Evolutionary conservation across 345 rosid genomes (phyloP).

Genomic region (Salix koriyanagi): DNA sequence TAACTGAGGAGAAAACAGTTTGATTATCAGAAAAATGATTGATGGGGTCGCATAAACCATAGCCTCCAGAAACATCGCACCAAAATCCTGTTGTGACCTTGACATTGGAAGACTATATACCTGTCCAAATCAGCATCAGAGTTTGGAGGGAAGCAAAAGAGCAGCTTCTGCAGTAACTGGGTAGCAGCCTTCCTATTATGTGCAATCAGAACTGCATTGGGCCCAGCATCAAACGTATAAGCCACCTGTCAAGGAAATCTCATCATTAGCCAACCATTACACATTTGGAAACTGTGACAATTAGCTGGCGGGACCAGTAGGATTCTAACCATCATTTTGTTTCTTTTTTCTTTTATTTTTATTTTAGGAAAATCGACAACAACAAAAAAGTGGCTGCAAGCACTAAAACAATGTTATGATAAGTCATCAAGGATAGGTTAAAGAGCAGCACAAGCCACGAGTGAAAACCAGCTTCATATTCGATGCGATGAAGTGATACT

Average conservation of each 20-base stretch:
- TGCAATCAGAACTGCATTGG: conserved; percentile 82
- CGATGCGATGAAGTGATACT: not conserved
- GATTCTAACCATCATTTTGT: not conserved
- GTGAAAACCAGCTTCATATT: not conserved
- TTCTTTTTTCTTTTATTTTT: not conserved
- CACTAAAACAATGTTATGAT: not conserved
- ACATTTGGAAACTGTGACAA: not conserved
- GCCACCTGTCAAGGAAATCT: conserved; percentile 60
- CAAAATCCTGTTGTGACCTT: not conserved
- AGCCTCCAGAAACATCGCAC: not conserved
- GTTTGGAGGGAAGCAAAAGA: conserved; percentile 77
- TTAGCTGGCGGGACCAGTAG: not conserved
- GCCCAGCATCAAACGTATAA: conserved; percentile 96
- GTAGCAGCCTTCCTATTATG: conserved; percentile 57
- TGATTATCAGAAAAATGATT: conserved; percentile 1
- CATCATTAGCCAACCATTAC: conserved; percentile 8
- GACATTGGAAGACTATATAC: conserved; percentile 26
- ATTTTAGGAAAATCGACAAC: not conserved
- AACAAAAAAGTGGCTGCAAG: not conserved
- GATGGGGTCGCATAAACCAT: not conserved
- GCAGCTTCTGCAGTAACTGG: conserved; percentile 70
- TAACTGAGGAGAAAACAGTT: conserved; percentile 41
- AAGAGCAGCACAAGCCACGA: not conserved
- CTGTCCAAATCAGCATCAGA: conserved; percentile 67
- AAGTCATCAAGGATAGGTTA: not conserved